A percentile compares a stretch with the other conserved stretches of the same genome.
phyloP scores from a whole-genome alignment of 192 early-diverging fungal species.

The Coemansia erecta region DNA sequence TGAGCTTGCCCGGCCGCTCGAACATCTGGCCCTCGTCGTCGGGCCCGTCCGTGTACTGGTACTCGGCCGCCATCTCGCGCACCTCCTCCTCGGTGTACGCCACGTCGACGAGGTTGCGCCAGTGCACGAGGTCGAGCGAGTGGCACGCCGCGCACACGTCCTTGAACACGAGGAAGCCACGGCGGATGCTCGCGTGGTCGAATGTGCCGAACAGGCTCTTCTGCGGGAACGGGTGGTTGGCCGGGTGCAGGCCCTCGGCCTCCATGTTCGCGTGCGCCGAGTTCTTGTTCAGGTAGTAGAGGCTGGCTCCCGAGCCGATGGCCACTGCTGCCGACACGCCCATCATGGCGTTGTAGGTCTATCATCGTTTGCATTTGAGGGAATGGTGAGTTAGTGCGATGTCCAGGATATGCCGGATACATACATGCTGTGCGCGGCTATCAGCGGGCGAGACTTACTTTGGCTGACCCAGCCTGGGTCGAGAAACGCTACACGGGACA shows the following conservation, averaged over 20 bases:
- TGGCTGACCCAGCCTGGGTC: slow-evolving; percentile 20
- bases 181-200: slow-evolving; percentile 93
- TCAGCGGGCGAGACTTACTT: too few relatives aligned
- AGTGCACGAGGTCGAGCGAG: slow-evolving; percentile 89
- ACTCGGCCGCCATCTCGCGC: slow-evolving; percentile 90
- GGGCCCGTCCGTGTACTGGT: slow-evolving; percentile 90
- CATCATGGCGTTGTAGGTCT: slow-evolving; percentile 36
- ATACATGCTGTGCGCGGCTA: too few relatives aligned
- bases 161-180: slow-evolving; percentile 98
- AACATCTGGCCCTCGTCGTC: slow-evolving; percentile 92
- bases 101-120: slow-evolving; percentile 94
- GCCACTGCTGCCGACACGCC: slow-evolving; percentile 63
- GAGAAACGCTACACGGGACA: slow-evolving; percentile 33
- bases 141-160: slow-evolving; percentile 98
- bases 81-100: slow-evolving; percentile 90
- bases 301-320: slow-evolving; percentile 50
- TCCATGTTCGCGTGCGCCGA: slow-evolving; percentile 76
- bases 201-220: slow-evolving; percentile 78
- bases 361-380: too few relatives aligned
- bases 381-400: too few relatives aligned
- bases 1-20: slow-evolving; percentile 88
- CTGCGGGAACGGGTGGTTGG: slow-evolving; percentile 87
- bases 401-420: not conserved
- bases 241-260: slow-evolving; percentile 90
- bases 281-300: slow-evolving; percentile 54